phyloP scores from a whole-genome alignment of 257 asterid species.

The Solanum clarkiae region DNA sequence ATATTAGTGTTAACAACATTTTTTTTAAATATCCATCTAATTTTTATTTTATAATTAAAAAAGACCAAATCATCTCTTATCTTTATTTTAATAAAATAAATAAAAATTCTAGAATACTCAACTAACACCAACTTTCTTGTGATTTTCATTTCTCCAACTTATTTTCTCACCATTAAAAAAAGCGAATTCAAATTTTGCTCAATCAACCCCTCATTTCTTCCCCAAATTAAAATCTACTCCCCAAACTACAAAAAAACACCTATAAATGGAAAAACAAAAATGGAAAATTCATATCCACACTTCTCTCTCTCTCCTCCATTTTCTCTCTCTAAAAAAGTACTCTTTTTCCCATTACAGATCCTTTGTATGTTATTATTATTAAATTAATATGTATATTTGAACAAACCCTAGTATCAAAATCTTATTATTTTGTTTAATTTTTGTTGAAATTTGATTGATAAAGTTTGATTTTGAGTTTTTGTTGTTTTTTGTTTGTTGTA shows the following conservation, averaged over 20 bases:
- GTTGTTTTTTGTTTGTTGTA: not conserved
- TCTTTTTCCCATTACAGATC: not conserved
- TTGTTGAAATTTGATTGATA: not conserved
- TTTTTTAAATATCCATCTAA: too few species aligned
- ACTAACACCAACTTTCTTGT: not conserved
- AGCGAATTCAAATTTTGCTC: not conserved
- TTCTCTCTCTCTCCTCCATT: not conserved
- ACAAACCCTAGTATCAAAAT: constrained; percentile 9
- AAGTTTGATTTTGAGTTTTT: not conserved
- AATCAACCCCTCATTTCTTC: not conserved
- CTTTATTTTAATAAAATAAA: too few species aligned
- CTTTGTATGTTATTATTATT: not conserved
- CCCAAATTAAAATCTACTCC: not conserved
- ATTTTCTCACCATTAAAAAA: not conserved
- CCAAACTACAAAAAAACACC: not conserved
- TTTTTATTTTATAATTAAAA: not conserved
- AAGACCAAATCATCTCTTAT: not conserved
- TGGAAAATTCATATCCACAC: not conserved
- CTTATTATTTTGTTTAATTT: not conserved
- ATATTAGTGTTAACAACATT: too few species aligned
- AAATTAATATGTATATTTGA: not conserved
- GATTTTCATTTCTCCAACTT: not conserved
- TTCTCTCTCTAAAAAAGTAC: not conserved
- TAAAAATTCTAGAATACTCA: not conserved
- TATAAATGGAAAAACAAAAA: not conserved